Base-by-base conservation (phyloP, 306 rosid genomes). In the Lupinus albus region DNA sequence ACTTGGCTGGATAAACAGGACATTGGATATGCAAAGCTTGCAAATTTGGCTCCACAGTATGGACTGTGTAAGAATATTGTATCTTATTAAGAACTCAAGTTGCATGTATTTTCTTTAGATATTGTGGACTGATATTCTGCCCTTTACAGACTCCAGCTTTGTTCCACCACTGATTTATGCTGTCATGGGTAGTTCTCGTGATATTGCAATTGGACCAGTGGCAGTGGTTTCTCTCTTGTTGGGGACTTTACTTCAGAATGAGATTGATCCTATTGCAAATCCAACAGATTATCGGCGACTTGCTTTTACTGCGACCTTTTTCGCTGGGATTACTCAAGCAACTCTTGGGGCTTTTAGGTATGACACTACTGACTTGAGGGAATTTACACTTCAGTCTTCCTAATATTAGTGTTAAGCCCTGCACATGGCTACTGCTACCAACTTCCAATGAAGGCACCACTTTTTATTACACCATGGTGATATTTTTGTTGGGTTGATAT, bases 121-220 rank as follows among this genome's bases (percentile, higher is more conserved):
- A 20, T 68, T 73, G 30, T 49, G 36, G 57, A 16, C 51, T 78
- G 75, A 79, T 25, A 69, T 67, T 64, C 38, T 59, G 25, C 39
- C 58, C 57, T 73, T 76, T 66, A 51, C 82, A 89, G 98, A 92
- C 61, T 89, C 98, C 51, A 92, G 98, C 79, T 87, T 92, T 65
- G 91, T 92, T 62, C 98, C 98, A 47, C 98, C 98, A 17, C 70
- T 92, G 76, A 79, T 92, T 71, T 92, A 92, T 77, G 83, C 98
- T 56, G 57, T 80, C 77, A 92, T 92, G 98, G 98, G 98, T 50
- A 92, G 98, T 82, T 92, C 98, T 45, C 93, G 96, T 56, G 98
- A 92, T 72, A 92, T 92, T 51, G 98, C 96, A 63, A 87, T 92
- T 11, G 98, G 98, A 73, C 98, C 98, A 1, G 98, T 92, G 71